Percentiles rank a stretch among this genome's conserved stretches.
Evolutionary conservation across 1,284 basidiomycete species (phyloP).

Genomic region (Cutaneotrichosporon arboriforme): DNA sequence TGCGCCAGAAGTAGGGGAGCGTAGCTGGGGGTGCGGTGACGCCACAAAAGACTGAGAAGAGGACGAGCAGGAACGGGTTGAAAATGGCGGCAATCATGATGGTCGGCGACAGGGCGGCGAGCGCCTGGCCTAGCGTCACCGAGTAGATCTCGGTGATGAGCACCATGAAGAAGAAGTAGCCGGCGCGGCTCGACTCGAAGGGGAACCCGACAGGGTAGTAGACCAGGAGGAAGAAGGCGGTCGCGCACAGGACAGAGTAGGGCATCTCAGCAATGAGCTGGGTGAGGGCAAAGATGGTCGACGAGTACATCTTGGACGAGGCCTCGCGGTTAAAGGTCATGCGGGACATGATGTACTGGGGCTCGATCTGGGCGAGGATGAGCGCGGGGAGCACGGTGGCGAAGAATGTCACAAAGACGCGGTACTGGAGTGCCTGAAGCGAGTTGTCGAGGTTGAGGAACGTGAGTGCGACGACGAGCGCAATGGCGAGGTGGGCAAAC

Average conservation of each 20-base stretch:
- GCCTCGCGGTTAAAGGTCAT: conserved; percentile 54
- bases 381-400: conserved; percentile 40
- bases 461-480: conserved; percentile 72
- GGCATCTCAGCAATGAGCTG: conserved; percentile 76
- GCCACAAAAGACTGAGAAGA: conserved; percentile 69
- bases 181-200: conserved; percentile 26
- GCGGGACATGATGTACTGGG: conserved; percentile 77
- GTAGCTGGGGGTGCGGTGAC: conserved; percentile 63
- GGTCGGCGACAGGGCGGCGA: conserved; percentile 64
- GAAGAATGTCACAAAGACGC: conserved; percentile 60
- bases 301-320: conserved; percentile 51
- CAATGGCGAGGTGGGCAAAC: conserved; percentile 69
- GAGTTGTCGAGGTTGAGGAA: conserved; percentile 72
- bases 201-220: conserved; percentile 44
- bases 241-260: conserved; percentile 57
- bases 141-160: conserved; percentile 70
- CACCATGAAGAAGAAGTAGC: conserved; percentile 56
- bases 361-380: conserved; percentile 58
- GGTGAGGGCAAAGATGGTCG: conserved; percentile 65
- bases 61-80: conserved; percentile 68
- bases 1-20: conserved; percentile 65
- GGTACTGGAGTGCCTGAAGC: conserved; percentile 70
- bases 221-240: conserved; percentile 64
- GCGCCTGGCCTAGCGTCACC: conserved; percentile 63
- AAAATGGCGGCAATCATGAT: conserved; percentile 67